Base-by-base conservation (phyloP, 2,329 filamentous ascomycete genomes). In the Pseudogymnoascus verrucosus region DNA sequence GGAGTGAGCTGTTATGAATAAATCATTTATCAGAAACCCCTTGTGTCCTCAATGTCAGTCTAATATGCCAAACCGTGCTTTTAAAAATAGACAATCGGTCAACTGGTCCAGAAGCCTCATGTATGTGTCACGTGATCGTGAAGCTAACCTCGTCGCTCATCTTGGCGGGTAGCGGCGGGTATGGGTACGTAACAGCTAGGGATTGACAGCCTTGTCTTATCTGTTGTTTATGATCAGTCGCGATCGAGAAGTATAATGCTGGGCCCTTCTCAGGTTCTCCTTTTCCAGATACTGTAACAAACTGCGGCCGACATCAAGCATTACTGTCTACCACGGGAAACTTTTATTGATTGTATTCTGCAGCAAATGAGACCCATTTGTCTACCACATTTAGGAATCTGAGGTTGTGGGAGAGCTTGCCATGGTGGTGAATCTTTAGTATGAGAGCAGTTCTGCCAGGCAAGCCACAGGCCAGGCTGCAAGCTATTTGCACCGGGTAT, bases 401-500 rank as follows among this genome's bases (percentile, higher is more conserved):
- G 10, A 57, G 26, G 51, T 34, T 34, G 51, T 19, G n/a, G 51
- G 51, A 57, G 51, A 34, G 28, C 28, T 57, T 57, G 51, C 51
- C 51, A 57, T 57, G 51, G 28, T 57, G 28, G 51, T 34, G 51
- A 57, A 57, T 21, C 28, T 57, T 57, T 72, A 85, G 78, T 76
- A 92, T 92, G 89, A 87, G 87, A 81, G 84, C 86, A 74, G 85
- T 93, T 78, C 82, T 93, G 71, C 91, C 91, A 68, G 90, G 90
- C 75, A 85, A 87, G 79, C 89, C 91, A 74, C 85, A 85, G 80
- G 82, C 88, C 71, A 89, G 85, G 80, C 87, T 91, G 72, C 89
- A 93, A 81, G 87, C 88, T 78, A 80, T 92, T 74, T 85, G 85
- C 75, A 88, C 86, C 66, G 89, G 86, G 74, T 81, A 84, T 74